Evolutionary conservation across 108 stramenopile species (phyloP), one percentile per base, ranked within the genome.

Genomic region (Cyclotella cryptica): DNA sequence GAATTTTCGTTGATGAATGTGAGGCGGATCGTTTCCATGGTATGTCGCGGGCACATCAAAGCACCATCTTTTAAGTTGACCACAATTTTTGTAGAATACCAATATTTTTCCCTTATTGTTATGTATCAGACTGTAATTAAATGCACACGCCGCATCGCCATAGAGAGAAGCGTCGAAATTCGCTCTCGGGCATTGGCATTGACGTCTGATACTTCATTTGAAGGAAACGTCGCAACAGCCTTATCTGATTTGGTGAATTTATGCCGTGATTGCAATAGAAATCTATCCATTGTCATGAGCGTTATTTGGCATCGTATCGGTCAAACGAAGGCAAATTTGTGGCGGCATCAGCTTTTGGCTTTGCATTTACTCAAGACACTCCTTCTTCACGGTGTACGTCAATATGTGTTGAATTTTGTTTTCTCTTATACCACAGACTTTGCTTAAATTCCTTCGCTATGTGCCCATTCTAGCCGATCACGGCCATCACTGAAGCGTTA

Each of bases 261-360:
- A 17, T 91, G 90, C 69, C 78, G 87, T 46, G 90, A 96, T 55
- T 88, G 85, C 73, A 84, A 80, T 29, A 85, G 87, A 1, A 81
- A 88, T 52, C 69, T 96, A 41, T 80, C 69, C 54, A 90, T 91
- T 74, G 92, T 90, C 21, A 91, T 96, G 90, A 85, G 87, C 39
- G 91, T 92, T 1, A 83, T 93, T 60, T 96, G 95, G 95, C 76
- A 91, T n/a, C 86, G 95, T 17, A 61, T 96, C 26, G 79, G 86
- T 41, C 88, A 92, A 74, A 74, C 72, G 14, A 91, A 88, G 46
- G 88, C 83, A 10, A 77, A 86, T 69, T 83, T 92, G 59, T 90
- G 90, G 90, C 83, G 88, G 66, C 90, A 88, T 62, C 88, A 78
- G 28, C 85, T 88, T 28, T 82, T 88, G 53, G 83, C 95, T 7